Evolutionary conservation across 352 stramenopile genomes (phyloP), one percentile per base, ranked within the genome.

Genomic region (Phytopythium cucurbitacearum): DNA sequence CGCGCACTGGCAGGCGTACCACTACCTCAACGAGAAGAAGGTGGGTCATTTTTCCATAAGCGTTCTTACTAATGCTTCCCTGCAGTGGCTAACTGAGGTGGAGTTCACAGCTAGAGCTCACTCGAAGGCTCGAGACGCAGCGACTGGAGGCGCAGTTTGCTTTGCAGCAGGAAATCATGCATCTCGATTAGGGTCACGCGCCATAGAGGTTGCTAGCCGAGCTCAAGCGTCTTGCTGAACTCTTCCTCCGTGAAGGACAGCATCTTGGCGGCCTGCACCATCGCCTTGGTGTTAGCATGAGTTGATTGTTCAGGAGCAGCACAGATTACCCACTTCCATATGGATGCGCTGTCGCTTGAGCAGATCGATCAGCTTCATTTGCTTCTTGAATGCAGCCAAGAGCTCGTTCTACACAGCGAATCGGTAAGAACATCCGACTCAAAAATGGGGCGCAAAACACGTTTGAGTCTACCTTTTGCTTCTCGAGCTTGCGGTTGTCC

Each of bases 301-400:
- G 6, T 7, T 46, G 15, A 5, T 7, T 2, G 15, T 7, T 10
- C 21, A 6, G 7, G 41, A 34, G 8, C 10, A 46, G n/a, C 15
- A 46, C 39, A n/a, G 11, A n/a, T 43, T n/a, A 42, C 44, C 6
- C 56, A 89, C 76, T 67, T 94, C 83, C 73, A 94, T 87, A 65
- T 94, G 83, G 53, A 94, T 87, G 39, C 82, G 80, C 59, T 94
- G 83, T 9, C 83, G 76, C 46, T 89, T 94, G 39, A 94, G 71
- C 44, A 94, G n/a, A 34, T 93, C 83, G 44, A 93, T 91, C 36
- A 93, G 75, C 53, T 91, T 91, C 71, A 91, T 89, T 51, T 94
- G 83, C 59, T 91, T 90, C 54, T 91, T 91, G 62, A 94, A 94
- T 4, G 81, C 80, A 4, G 71, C 55, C 34, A 94, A 47, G 5